phyloP scores from a whole-genome alignment of 768 basidiomycete species.

The Rhizopogon sp. region DNA sequence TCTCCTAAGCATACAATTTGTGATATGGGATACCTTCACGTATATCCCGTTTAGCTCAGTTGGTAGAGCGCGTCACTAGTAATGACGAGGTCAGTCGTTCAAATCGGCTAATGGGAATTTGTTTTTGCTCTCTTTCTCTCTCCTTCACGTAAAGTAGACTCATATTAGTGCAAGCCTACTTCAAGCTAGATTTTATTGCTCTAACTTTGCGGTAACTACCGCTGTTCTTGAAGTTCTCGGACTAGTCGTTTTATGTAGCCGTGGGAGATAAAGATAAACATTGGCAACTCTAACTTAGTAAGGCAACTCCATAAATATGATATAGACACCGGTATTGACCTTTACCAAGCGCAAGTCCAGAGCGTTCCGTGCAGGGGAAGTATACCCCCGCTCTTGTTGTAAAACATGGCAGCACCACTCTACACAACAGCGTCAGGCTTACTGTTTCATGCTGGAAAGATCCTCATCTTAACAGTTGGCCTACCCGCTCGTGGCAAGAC shows the following conservation, averaged over 20 bases:
- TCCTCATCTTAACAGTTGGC: constrained; percentile 88
- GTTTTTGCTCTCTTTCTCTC: constrained; percentile 4
- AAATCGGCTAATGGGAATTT: constrained; percentile 35
- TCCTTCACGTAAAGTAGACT: too few species aligned
- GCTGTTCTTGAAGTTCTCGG: too few species aligned
- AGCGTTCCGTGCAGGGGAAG: neutral
- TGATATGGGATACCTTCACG: too few species aligned
- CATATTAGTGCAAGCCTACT: too few species aligned
- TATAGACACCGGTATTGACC: too few species aligned
- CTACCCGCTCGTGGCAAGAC: constrained; percentile 95
- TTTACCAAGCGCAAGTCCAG: neutral
- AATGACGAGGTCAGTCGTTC: constrained; percentile 41
- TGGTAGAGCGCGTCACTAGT: constrained; percentile 49
- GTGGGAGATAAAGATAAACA: constrained; percentile 1
- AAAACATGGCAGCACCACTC: constrained; percentile 83
- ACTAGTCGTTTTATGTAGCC: neutral
- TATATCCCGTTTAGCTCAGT: constrained; percentile 38
- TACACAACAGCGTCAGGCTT: constrained; percentile 89
- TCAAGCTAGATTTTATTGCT: too few species aligned
- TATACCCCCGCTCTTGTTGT: neutral
- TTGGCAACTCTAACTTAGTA: neutral
- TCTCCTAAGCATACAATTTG: too few species aligned
- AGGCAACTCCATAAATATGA: neutral
- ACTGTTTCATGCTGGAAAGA: constrained; percentile 92
- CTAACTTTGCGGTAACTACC: too few species aligned